Conservation (phyloP, 1,284 basidiomycete genomes). For the Cryptococcus sp. region DNA sequence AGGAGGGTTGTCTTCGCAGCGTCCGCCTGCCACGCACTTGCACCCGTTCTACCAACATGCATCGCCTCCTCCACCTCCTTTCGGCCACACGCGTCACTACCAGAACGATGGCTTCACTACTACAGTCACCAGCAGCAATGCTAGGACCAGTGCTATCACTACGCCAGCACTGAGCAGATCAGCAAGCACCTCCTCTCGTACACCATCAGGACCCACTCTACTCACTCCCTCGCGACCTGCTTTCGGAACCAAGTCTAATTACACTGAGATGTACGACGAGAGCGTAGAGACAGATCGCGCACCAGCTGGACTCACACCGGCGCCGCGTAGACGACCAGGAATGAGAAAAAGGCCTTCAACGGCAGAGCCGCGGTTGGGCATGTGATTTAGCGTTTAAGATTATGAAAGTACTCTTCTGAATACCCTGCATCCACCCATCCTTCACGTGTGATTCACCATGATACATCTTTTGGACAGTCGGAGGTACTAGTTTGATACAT, state of each 20-base stretch:
- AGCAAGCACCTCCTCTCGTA: slow-evolving; percentile 7
- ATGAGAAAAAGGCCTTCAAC: slow-evolving; percentile 21
- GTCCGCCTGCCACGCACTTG: not conserved
- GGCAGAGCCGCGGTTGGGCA: slow-evolving; percentile 17
- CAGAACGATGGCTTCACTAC: not conserved
- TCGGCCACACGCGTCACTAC: not conserved
- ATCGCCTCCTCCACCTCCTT: not conserved
- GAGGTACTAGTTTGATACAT: no score
- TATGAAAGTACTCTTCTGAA: not conserved
- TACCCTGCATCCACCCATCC: not conserved
- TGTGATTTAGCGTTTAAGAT: slow-evolving; percentile 1
- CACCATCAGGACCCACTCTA: slow-evolving; percentile 5
- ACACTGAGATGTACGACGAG: not conserved
- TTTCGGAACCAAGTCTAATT: not conserved
- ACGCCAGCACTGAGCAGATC: slow-evolving; percentile 10
- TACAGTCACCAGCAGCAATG: not conserved
- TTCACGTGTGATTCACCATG: no score
- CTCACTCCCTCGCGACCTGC: not conserved
- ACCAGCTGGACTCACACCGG: slow-evolving; percentile 1
- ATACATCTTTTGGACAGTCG: no score
- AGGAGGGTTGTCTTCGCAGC: no score
- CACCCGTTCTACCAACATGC: not conserved
- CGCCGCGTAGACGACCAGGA: slow-evolving; percentile 1
- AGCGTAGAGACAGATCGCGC: not conserved
- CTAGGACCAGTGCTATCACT: not conserved